phyloP scores from a whole-genome alignment of 2,329 filamentous ascomycete species.

The Coniochaeta sp. region DNA sequence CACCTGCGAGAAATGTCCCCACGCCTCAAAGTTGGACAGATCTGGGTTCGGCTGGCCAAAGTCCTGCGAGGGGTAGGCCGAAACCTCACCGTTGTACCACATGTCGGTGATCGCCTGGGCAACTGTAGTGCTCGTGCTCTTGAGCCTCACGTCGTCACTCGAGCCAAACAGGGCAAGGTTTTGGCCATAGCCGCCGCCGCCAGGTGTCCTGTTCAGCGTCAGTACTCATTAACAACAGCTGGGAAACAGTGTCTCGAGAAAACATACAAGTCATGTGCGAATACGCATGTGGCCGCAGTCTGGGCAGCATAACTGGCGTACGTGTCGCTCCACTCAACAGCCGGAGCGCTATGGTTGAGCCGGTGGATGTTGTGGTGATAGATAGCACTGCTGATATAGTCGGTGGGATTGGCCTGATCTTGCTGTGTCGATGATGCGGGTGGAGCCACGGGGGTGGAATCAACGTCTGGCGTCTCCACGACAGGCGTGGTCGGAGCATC shows the following conservation, averaged over 20 bases:
- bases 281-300: conserved; percentile 61
- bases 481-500: background rate
- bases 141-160: conserved; percentile 27
- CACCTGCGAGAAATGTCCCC: conserved; percentile 72
- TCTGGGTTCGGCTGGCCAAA: conserved; percentile 56
- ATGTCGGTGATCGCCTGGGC: conserved; percentile 66
- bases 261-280: conserved; percentile 69
- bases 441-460: conserved; percentile 5
- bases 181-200: conserved; percentile 70
- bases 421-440: conserved; percentile 2
- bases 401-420: conserved; percentile 12
- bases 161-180: conserved; percentile 70
- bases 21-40: conserved; percentile 54
- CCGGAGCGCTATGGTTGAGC: conserved; percentile 65
- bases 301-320: conserved; percentile 57
- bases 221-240: background rate
- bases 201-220: conserved; percentile 35
- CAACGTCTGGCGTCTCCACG: background rate
- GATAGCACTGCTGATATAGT: conserved; percentile 35
- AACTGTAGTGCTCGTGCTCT: conserved; percentile 44
- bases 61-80: conserved; percentile 41
- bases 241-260: conserved; percentile 4
- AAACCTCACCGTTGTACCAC: conserved; percentile 83
- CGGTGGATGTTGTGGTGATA: conserved; percentile 84
- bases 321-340: conserved; percentile 56